Base-by-base conservation (phyloP, 495 filamentous ascomycete species). In the Darksidea phi region DNA sequence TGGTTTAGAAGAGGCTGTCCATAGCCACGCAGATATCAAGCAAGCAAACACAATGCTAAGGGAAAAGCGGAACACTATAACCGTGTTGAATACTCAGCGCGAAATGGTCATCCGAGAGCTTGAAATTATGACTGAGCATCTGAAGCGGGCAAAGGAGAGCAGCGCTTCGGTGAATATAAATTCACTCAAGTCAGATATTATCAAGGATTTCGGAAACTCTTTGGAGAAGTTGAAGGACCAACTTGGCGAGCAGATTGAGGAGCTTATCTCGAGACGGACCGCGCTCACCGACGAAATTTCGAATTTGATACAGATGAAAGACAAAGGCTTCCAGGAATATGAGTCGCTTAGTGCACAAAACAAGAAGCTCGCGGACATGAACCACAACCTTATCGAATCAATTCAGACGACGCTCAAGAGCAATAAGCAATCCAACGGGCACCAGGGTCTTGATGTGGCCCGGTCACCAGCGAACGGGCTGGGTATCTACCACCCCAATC, bases 31-130 rank as follows among this genome's bases (percentile, higher is more conserved):
- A 21, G 89, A 91, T 65, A 84, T 96, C 34, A 90, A 91, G 70
- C 86, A 84, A 57, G 82, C 94, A 26, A 91, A 92, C 69, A 90
- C 86, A 42, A 92, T 91, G 67, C 77, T 99, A 12, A 81, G 88
- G 34, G 91, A 97, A 74, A 97, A 97, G 77, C 84, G 94, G 46
- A 95, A 92, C 61, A 97, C 93, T 1, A 91, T 99, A 68, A 92
- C 94, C n/a, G 88, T 92, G 11, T 79, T 99, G 20, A 93, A 97
- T 72, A 90, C 91, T 0, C 89, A 96, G 74, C 88, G 91, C 24
- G 95, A 99, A 73, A 91, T 97, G 65, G 91, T 96, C 69, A 84
- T 99, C 56, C 86, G 90, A 20, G 92, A 99, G 70, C 80, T 99
- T 21, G 88, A 92, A 59, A 86, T 91, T 12, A 82, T 97, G 61